phyloP scores from a whole-genome alignment of 1,139 yeast species.

The Yamadazyma buinensis region DNA sequence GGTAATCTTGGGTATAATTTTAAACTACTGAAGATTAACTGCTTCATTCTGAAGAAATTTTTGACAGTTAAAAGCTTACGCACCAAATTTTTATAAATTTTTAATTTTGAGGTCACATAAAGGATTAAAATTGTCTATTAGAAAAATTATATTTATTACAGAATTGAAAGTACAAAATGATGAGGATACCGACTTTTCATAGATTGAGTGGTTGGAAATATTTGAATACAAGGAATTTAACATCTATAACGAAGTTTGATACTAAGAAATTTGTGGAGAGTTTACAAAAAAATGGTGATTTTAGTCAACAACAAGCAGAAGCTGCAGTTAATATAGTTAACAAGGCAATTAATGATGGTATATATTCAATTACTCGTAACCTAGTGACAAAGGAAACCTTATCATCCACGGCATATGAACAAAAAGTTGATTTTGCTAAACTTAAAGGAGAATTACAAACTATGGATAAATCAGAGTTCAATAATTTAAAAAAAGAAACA shows the following conservation, averaged over 20 bases:
- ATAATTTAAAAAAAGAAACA: constrained; percentile 78
- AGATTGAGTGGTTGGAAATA: no score
- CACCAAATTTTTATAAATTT: no score
- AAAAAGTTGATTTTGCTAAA: constrained; percentile 93
- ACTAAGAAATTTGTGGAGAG: constrained; percentile 73
- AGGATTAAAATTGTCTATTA: no score
- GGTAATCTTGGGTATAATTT: no score
- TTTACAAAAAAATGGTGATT: constrained; percentile 65
- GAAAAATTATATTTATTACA: no score
- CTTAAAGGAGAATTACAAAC: constrained; percentile 86
- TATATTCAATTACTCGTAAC: constrained; percentile 67
- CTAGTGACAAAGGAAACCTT: constrained; percentile 79
- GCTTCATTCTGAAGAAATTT: no score
- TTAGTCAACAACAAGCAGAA: constrained; percentile 73
- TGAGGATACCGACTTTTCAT: no score
- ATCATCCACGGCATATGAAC: constrained; percentile 85
- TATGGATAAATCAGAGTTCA: constrained; percentile 83
- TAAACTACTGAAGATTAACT: no score
- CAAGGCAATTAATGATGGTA: constrained; percentile 78
- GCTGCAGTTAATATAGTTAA: constrained; percentile 74
- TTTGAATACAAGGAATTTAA: background rate
- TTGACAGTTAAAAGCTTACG: no score
- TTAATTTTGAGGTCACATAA: no score
- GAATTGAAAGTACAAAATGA: no score
- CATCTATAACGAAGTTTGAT: constrained; percentile 51